phyloP scores from a whole-genome alignment of 73 alveolate genomes.

The Halteria grandinella region DNA sequence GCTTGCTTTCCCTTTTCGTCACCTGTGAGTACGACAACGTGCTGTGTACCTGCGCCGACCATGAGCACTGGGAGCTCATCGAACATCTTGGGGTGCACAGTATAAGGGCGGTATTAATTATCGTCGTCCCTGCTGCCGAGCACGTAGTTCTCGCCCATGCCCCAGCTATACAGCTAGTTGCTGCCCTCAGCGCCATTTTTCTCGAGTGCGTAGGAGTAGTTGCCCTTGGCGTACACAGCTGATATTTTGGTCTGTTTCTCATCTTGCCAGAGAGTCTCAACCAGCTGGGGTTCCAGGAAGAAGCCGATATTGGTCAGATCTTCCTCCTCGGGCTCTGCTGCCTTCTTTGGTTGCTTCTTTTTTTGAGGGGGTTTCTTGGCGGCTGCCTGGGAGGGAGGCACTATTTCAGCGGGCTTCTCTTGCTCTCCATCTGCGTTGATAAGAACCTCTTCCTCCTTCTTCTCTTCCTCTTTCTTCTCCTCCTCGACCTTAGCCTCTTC shows the following conservation, averaged over 20 bases:
- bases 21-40: constrained; percentile 68
- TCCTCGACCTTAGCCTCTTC: background rate
- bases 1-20: constrained; percentile 46
- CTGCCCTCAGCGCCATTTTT: background rate
- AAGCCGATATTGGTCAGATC: constrained; percentile 30
- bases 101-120: constrained; percentile 67
- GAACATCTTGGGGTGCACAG: constrained; percentile 75
- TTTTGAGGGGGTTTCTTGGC: constrained; percentile 10
- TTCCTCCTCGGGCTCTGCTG: constrained; percentile 39
- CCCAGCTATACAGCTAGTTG: constrained; percentile 84
- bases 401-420: background rate
- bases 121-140: constrained; percentile 86
- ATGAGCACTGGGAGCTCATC: constrained; percentile 65
- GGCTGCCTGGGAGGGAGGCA: background rate
- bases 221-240: constrained; percentile 20
- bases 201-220: constrained; percentile 36
- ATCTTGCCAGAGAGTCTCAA: constrained; percentile 29
- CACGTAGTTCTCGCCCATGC: constrained; percentile 71
- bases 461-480: constrained; percentile 29
- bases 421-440: constrained; percentile 37
- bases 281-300: constrained; percentile 36
- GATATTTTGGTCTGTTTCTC: constrained; percentile 16
- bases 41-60: constrained; percentile 76
- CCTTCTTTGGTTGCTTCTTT: constrained; percentile 38
- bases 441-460: constrained; percentile 15